Evolutionary conservation across 176 grass and related monocot genomes (phyloP).

Genomic region (Triticum aestivum): IWGSC_CS_RefSeq_v2.1 NC_057806.1:106753785-106754284

Average conservation of each 20-base stretch:
- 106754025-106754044: neutral
- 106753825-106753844: too few relatives aligned
- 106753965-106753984: neutral
- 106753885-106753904: neutral
- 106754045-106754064: neutral
- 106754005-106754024: neutral
- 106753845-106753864: too few relatives aligned
- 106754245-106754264: too few relatives aligned
- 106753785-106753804: too few relatives aligned
- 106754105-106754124: neutral
- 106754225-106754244: too few relatives aligned
- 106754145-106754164: neutral
- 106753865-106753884: too few relatives aligned
- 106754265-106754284: too few relatives aligned
- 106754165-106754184: neutral
- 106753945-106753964: neutral
- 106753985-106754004: neutral
- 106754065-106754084: neutral
- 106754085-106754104: neutral
- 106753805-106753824: too few relatives aligned
- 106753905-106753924: neutral
- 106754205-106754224: too few relatives aligned
- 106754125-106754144: neutral
- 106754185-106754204: too few relatives aligned
- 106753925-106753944: neutral